Evolutionary conservation across 2,329 filamentous ascomycete genomes (phyloP).

Genomic region (Zymoseptoria brevis): DNA sequence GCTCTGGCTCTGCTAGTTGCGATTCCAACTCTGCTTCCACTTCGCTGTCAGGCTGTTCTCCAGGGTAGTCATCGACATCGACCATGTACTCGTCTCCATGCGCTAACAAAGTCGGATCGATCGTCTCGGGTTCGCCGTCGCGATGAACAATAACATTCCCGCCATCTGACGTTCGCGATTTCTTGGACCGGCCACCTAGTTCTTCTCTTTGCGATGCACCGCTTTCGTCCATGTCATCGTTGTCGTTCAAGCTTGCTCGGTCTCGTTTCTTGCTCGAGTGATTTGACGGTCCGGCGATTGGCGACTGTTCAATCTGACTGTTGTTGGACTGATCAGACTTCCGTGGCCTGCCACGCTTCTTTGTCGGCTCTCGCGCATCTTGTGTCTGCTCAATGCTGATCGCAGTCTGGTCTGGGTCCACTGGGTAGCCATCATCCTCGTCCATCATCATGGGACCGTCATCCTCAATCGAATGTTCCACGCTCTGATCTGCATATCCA

Average conservation of each 20-base stretch:
- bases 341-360: slow-evolving; percentile 13
- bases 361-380: not conserved
- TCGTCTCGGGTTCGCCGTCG: slow-evolving; percentile 9
- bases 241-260: slow-evolving; percentile 11
- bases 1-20: slow-evolving; percentile 7
- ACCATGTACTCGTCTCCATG: slow-evolving; percentile 9
- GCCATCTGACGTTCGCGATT: slow-evolving; percentile 12
- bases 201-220: slow-evolving; percentile 2
- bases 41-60: slow-evolving; percentile 6
- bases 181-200: slow-evolving; percentile 9
- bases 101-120: slow-evolving; percentile 8
- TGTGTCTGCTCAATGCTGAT: slow-evolving; percentile 7
- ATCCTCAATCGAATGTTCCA: slow-evolving; percentile 17
- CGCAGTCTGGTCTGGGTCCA: slow-evolving; percentile 8
- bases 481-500: slow-evolving; percentile 10
- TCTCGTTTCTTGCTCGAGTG: slow-evolving; percentile 13
- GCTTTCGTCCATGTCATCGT: slow-evolving; percentile 4
- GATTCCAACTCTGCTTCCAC: slow-evolving; percentile 12
- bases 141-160: slow-evolving; percentile 4
- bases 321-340: slow-evolving; percentile 16
- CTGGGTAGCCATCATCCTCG: slow-evolving; percentile 4
- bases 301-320: slow-evolving; percentile 8
- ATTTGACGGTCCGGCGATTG: not conserved
- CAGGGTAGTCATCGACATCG: slow-evolving; percentile 6
- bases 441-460: slow-evolving; percentile 10